A percentile compares a stretch with the other conserved stretches of the same genome.
phyloP scores from a whole-genome alignment of 371 early-diverging fungal species.

The Phascolomyces articulosus region DNA sequence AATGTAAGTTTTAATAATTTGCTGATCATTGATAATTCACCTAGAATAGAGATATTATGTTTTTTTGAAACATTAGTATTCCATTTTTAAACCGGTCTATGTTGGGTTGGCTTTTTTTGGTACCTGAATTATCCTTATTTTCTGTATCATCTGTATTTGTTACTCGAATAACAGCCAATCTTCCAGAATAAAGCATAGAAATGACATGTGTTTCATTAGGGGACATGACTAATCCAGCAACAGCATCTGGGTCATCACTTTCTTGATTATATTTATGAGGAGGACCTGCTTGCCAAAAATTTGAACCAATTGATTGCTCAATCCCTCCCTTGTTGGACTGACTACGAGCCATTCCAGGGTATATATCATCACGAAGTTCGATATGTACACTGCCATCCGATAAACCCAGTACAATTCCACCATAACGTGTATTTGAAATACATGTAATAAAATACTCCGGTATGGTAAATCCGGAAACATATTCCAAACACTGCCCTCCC shows the following conservation, averaged over 20 bases:
- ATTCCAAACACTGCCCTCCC: constrained; percentile 11
- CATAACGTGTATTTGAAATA: constrained; percentile 16
- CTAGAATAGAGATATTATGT: too few relatives aligned
- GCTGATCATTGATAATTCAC: constrained; percentile 3
- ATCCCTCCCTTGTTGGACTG: not conserved
- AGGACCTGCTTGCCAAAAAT: constrained; percentile 29
- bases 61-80: too few relatives aligned
- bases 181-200: constrained; percentile 32
- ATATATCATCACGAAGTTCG: constrained; percentile 17
- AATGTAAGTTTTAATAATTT: constrained; percentile 27
- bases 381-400: constrained; percentile 48
- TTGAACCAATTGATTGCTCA: constrained; percentile 5
- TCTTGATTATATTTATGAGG: constrained; percentile 13
- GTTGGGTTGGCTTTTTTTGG: too few relatives aligned
- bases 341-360: constrained; percentile 7
- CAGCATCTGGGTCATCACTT: constrained; percentile 24
- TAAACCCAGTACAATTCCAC: constrained; percentile 36
- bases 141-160: constrained; percentile 20
- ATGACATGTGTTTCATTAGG: constrained; percentile 45
- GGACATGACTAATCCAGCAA: constrained; percentile 34
- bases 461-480: constrained; percentile 20
- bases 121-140: constrained; percentile 1
- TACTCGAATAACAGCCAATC: constrained; percentile 29
- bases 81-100: too few relatives aligned
- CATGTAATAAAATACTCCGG: constrained; percentile 34